Evolutionary conservation across 2,329 filamentous ascomycete genomes (phyloP).

Genomic region (Arthrinium puccinioides): DNA sequence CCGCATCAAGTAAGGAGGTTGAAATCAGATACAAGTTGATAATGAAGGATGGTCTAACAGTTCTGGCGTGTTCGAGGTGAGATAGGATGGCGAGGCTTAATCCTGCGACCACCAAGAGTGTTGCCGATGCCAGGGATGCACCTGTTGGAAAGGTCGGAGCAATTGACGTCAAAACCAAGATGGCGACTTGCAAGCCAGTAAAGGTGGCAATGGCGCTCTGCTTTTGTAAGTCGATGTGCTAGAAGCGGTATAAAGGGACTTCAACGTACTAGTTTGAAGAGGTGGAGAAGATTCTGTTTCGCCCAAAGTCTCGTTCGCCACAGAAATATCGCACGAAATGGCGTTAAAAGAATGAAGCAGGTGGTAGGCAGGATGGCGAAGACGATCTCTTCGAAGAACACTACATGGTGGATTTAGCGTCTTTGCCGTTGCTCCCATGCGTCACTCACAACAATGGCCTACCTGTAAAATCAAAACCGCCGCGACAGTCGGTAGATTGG

Average conservation of each 20-base stretch:
- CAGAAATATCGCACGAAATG: conserved; percentile 3
- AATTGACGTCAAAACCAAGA: conserved; percentile 1
- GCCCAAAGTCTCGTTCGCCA: neutral
- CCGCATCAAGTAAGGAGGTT: conserved; percentile 5
- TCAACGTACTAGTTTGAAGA: conserved; percentile 3
- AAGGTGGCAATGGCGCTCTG: conserved; percentile 1
- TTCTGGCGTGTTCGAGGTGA: conserved; percentile 6
- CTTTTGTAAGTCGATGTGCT: neutral
- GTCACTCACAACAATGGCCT: neutral
- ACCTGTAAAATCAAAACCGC: conserved; percentile 8
- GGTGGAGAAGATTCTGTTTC: neutral
- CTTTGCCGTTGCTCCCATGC: neutral
- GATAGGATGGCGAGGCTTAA: conserved; percentile 6
- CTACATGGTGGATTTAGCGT: neutral
- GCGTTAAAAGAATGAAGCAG: conserved; percentile 2
- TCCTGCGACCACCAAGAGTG: conserved; percentile 2
- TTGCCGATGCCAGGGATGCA: conserved; percentile 4
- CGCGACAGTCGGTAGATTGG: conserved; percentile 4
- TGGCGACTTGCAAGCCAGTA: conserved; percentile 2
- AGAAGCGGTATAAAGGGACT: neutral
- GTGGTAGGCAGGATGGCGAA: conserved; percentile 2
- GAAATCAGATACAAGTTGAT: conserved; percentile 12
- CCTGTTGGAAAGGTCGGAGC: conserved; percentile 2
- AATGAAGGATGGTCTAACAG: conserved; percentile 7
- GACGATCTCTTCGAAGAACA: conserved; percentile 3